These are phyloP conservation scores for Esteya vermicola DNA, from an alignment of 2,329 filamentous ascomycete species.

Conservation along the genomic window DNA sequence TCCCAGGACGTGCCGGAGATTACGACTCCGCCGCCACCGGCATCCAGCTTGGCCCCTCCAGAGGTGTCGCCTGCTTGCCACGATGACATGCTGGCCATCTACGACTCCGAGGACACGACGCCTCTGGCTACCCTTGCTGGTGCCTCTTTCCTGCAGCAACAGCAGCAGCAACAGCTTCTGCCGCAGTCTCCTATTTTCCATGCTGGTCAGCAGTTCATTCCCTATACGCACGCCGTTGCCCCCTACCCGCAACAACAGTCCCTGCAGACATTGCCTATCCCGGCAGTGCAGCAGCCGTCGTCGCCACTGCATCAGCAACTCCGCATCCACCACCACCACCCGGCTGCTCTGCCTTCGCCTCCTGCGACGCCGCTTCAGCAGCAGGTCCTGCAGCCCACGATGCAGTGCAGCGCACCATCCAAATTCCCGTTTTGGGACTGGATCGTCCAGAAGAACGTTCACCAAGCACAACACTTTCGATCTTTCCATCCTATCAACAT, in stretches of 20 bases:
- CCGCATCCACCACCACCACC: neutral
- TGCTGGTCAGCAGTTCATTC: too few species aligned
- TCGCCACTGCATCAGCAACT: neutral
- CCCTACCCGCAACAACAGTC: too few species aligned
- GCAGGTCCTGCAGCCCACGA: neutral
- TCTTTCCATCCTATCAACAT: constrained; percentile 25
- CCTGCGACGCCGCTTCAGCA: too few species aligned
- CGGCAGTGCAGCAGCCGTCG: too few species aligned
- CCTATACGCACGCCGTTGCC: too few species aligned
- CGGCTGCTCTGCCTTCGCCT: too few species aligned
- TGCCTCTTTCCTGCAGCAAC: neutral
- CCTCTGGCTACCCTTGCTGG: constrained; percentile 17
- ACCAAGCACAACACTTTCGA: constrained; percentile 25
- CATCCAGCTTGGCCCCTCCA: constrained; percentile 13
- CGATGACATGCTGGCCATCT: constrained; percentile 20
- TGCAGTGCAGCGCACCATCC: constrained; percentile 11
- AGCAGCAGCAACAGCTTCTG: constrained; percentile 20
- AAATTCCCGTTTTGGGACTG: constrained; percentile 25
- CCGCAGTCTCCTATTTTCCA: too few species aligned
- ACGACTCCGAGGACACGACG: constrained; percentile 31
- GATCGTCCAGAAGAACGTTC: constrained; percentile 21
- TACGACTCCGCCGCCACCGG: constrained; percentile 23
- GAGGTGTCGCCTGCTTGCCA: constrained; percentile 4
- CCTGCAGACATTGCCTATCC: too few species aligned
- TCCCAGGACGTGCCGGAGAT: constrained; percentile 26